Base-by-base conservation (phyloP, 2,329 filamentous ascomycete species). In the Dothidotthia symphoricarpi region DNA sequence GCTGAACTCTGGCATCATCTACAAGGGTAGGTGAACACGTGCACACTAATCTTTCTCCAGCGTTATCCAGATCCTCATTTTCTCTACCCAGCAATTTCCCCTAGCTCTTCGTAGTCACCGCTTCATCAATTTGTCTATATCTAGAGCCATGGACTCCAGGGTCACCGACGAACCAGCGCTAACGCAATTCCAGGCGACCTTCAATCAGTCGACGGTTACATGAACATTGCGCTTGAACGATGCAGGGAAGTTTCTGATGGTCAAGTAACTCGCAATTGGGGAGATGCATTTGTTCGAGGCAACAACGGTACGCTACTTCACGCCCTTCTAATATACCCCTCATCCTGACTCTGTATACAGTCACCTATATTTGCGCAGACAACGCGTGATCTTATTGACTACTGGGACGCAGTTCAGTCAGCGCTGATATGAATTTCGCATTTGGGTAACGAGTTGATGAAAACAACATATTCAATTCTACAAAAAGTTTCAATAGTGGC, bases 181-280 rank as follows among this genome's bases (percentile, higher is more conserved):
- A 31, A 55, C 31, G n/a, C 7, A 6, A 12, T 6, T 24, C 2
- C 47, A 96, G 91, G 93, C 55, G 89, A 96, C 66, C 78, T 97
- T 25, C 90, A 97, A 67, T 95, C 90, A 1, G 91, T 98, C 33
- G 93, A 98, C 68, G 93, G 93, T 35, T 98, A 97, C 72, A 98
- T 98, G 93, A 98, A 98, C 72, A 96, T 98, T 66, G 91, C 93
- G 10, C 80, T 98, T 19, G 93, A 98, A 69, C 93, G 95, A 72
- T 95, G 89, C 14, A 84, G 88, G 51, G 93, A 98, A 71, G 89
- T 84, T 56, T 85, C 96, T 53, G 85, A 95, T 61, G 91, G 90
- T 28, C 80, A 82, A 49, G 81, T 91, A 69, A 80, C 86, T 57
- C 80, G 87, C 58, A 86, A 80, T 37, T 96, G 95, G 65, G 91